phyloP scores from a whole-genome alignment of 768 basidiomycete species.

The Amanita rimosa region DNA sequence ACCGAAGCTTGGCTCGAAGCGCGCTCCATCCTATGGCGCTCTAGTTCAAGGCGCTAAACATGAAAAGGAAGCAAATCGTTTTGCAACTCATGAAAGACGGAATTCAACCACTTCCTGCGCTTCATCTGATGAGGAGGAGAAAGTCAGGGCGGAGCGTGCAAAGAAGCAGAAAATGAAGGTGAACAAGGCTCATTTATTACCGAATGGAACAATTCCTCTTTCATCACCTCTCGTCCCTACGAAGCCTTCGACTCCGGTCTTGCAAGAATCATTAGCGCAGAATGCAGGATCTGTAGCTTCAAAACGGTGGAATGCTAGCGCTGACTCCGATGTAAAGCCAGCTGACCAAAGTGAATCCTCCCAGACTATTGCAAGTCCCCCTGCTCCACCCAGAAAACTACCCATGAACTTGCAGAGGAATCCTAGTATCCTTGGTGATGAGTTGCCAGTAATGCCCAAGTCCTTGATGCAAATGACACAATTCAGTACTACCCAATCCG shows the following conservation, averaged over 20 bases:
- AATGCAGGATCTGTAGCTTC: not conserved
- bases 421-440: conserved; percentile 57
- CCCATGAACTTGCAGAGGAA: conserved; percentile 46
- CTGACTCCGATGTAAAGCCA: not conserved
- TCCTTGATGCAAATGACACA: not conserved
- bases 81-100: conserved; percentile 19
- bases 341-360: not conserved
- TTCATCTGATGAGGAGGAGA: conserved; percentile 74
- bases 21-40: conserved; percentile 49
- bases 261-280: not conserved
- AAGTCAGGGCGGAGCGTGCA: conserved; percentile 40
- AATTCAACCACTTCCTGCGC: conserved; percentile 24
- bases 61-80: conserved; percentile 7
- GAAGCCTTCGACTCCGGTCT: not conserved
- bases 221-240: not conserved
- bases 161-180: conserved; percentile 41
- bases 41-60: conserved; percentile 18
- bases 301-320: not conserved
- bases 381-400: conserved; percentile 10
- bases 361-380: conserved; percentile 5
- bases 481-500: conserved; percentile 9
- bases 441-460: conserved; percentile 25
- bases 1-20: conserved; percentile 29
- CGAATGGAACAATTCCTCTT: not conserved
- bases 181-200: not conserved